Conservation (phyloP, 495 filamentous ascomycete species). For the Xylaria longipes region DNA sequence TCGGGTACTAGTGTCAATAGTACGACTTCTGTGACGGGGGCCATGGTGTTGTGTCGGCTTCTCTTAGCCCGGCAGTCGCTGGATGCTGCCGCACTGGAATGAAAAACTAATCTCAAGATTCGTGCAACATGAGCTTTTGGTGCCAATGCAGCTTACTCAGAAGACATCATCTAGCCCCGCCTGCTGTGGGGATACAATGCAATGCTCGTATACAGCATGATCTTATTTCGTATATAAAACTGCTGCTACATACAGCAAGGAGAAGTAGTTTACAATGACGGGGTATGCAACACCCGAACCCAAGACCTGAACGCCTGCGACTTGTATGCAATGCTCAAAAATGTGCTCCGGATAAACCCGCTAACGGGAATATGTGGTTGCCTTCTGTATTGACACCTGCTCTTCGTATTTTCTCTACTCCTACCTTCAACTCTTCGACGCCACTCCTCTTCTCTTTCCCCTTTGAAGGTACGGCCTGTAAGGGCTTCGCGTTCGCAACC, state of each 20-base stretch:
- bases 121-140: not conserved
- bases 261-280: slow-evolving; percentile 5
- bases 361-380: not conserved
- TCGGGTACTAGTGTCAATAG: slow-evolving; percentile 21
- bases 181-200: not conserved
- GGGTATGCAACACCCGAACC: not conserved
- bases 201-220: not conserved
- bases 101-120: not conserved
- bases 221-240: not conserved
- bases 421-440: slow-evolving; percentile 18
- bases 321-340: slow-evolving; percentile 5
- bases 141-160: not conserved
- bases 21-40: slow-evolving; percentile 34
- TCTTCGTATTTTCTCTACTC: slow-evolving; percentile 31
- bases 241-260: not conserved
- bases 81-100: not conserved
- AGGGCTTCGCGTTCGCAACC: slow-evolving; percentile 70
- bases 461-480: slow-evolving; percentile 11
- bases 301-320: slow-evolving; percentile 21
- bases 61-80: not conserved
- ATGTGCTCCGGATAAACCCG: not conserved
- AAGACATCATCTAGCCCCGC: not conserved
- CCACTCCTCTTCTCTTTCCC: slow-evolving; percentile 34
- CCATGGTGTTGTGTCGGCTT: slow-evolving; percentile 26
- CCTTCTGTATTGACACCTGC: slow-evolving; percentile 18